These are phyloP conservation scores for Magnaporthales sp. DNA, from an alignment of 2,329 filamentous ascomycete genomes.

Conservation along the genomic window DNA sequence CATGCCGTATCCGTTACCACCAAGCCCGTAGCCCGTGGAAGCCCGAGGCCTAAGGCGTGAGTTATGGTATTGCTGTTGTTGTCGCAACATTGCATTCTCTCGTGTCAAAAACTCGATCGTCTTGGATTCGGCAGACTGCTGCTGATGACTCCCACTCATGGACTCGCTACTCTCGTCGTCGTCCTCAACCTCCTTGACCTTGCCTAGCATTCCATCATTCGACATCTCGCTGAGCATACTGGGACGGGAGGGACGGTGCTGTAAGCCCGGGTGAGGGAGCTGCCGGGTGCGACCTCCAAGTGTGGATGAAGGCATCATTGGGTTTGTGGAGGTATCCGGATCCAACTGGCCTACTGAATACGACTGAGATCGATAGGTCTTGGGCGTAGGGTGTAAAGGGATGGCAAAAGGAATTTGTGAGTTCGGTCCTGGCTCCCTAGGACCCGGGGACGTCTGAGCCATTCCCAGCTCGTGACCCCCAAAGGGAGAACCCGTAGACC, in stretches of 20 bases:
- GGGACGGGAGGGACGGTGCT: constrained; percentile 72
- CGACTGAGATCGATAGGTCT: constrained; percentile 90
- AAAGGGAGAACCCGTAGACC: constrained; percentile 34
- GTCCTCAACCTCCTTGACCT: constrained; percentile 63
- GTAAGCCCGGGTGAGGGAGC: constrained; percentile 57
- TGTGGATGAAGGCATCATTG: constrained; percentile 37
- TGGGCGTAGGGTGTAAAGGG: constrained; percentile 80
- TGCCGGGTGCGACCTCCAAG: constrained; percentile 42
- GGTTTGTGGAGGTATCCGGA: constrained; percentile 42
- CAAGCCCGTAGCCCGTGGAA: constrained; percentile 45
- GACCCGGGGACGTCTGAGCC: constrained; percentile 40
- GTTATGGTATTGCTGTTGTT: constrained; percentile 40
- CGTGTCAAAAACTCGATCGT: constrained; percentile 54
- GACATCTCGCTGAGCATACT: constrained; percentile 69
- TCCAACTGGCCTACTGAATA: constrained; percentile 92
- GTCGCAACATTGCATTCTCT: constrained; percentile 52
- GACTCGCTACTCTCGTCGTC: constrained; percentile 51
- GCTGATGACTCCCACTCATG: constrained; percentile 42
- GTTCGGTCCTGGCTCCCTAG: constrained; percentile 44
- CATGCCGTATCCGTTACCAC: constrained; percentile 46
- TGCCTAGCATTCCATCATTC: constrained; percentile 54
- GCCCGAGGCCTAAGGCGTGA: constrained; percentile 48
- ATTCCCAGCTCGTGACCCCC: constrained; percentile 36
- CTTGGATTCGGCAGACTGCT: constrained; percentile 49
- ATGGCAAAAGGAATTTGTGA: constrained; percentile 77